Evolutionary conservation across 345 rosid genomes (phyloP).

Genomic region (Eucalyptus albens): DNA sequence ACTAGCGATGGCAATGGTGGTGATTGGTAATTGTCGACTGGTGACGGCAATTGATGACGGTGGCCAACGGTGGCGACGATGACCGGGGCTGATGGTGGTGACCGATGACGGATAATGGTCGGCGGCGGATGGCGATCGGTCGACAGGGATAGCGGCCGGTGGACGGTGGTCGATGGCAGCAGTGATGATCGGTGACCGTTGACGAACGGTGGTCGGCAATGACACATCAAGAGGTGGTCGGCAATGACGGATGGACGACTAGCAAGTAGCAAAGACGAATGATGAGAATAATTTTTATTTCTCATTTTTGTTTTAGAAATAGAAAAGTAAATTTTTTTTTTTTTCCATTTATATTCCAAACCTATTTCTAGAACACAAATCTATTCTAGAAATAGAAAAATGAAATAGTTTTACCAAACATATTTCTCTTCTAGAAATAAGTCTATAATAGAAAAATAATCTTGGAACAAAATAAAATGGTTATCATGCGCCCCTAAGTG

Average conservation of each 20-base stretch:
- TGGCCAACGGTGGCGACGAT: no score
- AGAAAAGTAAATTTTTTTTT: no score
- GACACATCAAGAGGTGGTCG: fast-evolving
- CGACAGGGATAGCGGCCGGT: fast-evolving
- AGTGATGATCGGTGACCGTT: fast-evolving
- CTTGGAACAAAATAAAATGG: no score
- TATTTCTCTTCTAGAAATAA: no score
- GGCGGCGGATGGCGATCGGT: fast-evolving
- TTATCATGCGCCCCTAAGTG: no score
- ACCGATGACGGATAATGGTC: fast-evolving
- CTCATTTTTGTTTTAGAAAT: no score
- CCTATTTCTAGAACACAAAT: fast-evolving
- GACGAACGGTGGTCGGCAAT: fast-evolving
- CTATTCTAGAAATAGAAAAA: no score
- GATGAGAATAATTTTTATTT: no score
- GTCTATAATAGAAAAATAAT: no score
- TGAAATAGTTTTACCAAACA: no score
- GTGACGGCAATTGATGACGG: fast-evolving
- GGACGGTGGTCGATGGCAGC: fast-evolving
- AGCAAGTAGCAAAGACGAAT: no score
- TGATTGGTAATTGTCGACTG: fast-evolving
- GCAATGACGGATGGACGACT: fast-evolving
- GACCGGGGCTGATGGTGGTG: fast-evolving
- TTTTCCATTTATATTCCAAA: no score
- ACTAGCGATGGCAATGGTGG: fast-evolving